Percentiles rank a stretch among this genome's conserved stretches.
These are phyloP conservation scores for Gossypium aridum DNA, from an alignment of 441 rosid species.

Conservation along the genomic window DNA sequence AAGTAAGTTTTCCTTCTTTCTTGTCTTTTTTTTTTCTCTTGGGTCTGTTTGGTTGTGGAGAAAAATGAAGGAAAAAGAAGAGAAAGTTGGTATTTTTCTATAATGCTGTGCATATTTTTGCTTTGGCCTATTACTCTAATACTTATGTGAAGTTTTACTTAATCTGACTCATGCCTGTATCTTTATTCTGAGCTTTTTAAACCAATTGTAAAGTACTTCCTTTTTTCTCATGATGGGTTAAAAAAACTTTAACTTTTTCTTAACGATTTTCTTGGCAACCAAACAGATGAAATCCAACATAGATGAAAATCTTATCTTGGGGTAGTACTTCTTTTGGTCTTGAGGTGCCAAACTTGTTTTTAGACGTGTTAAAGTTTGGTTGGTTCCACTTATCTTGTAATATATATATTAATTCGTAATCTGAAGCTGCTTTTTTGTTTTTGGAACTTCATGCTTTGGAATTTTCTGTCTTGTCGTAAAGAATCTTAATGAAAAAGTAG, in stretches of 20 bases:
- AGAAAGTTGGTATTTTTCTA: neutral
- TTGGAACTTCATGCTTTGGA: constrained; percentile 58
- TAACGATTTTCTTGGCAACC: constrained; percentile 17
- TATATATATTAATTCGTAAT: constrained; percentile 13
- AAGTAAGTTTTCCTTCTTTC: constrained; percentile 37
- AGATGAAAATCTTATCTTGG: neutral
- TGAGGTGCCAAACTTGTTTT: neutral
- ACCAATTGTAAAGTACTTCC: neutral
- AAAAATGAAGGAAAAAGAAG: neutral
- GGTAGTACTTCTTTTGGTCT: neutral
- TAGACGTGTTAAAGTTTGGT: constrained; percentile 16
- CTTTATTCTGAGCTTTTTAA: neutral
- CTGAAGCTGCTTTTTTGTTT: constrained; percentile 23
- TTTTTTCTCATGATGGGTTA: neutral
- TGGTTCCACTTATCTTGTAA: constrained; percentile 17
- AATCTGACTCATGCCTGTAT: neutral
- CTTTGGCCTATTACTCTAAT: neutral
- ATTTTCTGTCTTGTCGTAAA: constrained; percentile 54
- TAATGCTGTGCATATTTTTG: neutral
- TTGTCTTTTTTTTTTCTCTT: neutral
- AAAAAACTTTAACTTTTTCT: neutral
- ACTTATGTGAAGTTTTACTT: neutral
- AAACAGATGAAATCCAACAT: constrained; percentile 12
- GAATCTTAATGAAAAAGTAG: constrained; percentile 44
- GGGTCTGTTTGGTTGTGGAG: constrained; percentile 14